Conservation (phyloP, 306 rosid species). For the Lotus japonicus region DNA sequence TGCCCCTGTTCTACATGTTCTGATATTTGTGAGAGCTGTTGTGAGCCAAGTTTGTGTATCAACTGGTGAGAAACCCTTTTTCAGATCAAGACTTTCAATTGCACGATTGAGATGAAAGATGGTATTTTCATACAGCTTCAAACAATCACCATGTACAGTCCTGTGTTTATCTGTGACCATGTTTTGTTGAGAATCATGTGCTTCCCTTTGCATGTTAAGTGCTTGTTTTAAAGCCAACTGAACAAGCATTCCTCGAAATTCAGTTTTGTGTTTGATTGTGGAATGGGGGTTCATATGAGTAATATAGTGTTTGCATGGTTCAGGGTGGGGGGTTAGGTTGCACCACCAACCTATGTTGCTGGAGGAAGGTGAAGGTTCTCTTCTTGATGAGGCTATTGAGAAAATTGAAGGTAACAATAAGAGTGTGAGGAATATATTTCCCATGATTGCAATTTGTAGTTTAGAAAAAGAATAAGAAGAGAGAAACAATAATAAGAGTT, state of each 20-base stretch:
- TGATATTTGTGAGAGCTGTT: conserved; percentile 63
- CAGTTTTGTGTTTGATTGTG: conserved; percentile 28
- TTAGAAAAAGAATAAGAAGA: background rate
- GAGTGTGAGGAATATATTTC: conserved; percentile 12
- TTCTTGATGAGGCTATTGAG: conserved; percentile 35
- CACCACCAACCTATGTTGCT: conserved; percentile 60
- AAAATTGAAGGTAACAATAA: conserved; percentile 17
- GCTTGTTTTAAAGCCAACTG: conserved; percentile 46
- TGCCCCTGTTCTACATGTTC: conserved; percentile 51
- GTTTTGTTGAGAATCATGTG: conserved; percentile 4
- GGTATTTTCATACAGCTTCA: conserved; percentile 47
- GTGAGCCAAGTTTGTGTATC: conserved; percentile 94
- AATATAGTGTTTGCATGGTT: conserved; percentile 45
- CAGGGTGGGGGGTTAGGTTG: conserved; percentile 65
- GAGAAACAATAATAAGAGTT: background rate
- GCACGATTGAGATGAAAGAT: conserved; percentile 53
- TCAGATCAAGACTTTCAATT: conserved; percentile 25
- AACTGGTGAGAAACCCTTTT: conserved; percentile 17
- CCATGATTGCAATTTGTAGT: conserved; percentile 17
- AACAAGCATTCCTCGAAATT: conserved; percentile 37
- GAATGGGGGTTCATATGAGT: conserved; percentile 12
- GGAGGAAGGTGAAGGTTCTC: conserved; percentile 19
- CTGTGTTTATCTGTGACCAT: conserved; percentile 24
- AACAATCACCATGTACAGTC: conserved; percentile 49
- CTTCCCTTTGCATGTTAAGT: conserved; percentile 17